A percentile compares a stretch with the other conserved stretches of the same genome.
These are phyloP conservation scores for Verticillium klebahnii DNA, from an alignment of 2,329 filamentous ascomycete genomes.

Conservation along the genomic window DNA sequence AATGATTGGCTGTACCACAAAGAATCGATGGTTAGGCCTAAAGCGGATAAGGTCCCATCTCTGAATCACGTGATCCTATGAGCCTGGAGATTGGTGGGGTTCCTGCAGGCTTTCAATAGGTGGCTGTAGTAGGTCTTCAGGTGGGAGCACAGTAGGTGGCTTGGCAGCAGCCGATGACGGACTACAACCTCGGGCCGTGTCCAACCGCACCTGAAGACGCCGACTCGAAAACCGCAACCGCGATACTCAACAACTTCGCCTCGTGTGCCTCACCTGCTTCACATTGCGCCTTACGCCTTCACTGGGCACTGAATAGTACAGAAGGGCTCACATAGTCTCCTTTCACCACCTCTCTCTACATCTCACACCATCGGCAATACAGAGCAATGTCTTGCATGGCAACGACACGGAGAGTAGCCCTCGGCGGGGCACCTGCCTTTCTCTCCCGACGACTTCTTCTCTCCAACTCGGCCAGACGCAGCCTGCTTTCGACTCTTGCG, in stretches of 20 bases:
- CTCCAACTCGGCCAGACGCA: not conserved
- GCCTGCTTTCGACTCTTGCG: slow-evolving; percentile 80
- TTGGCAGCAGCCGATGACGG: not conserved
- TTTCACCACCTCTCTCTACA: not conserved
- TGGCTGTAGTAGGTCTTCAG: too few relatives aligned
- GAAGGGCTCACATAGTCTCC: not conserved
- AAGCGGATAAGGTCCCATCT: too few relatives aligned
- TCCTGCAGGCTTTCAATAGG: too few relatives aligned
- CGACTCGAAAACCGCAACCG: slow-evolving; percentile 1
- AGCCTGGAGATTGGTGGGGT: too few relatives aligned
- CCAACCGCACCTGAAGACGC: slow-evolving; percentile 21
- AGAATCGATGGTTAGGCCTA: too few relatives aligned
- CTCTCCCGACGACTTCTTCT: slow-evolving; percentile 42
- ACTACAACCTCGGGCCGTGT: slow-evolving; percentile 30
- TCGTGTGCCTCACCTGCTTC: not conserved
- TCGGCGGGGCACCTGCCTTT: slow-evolving; percentile 31
- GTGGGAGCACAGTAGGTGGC: too few relatives aligned
- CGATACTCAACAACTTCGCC: not conserved
- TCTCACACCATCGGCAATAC: not conserved
- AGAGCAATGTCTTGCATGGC: slow-evolving; percentile 25
- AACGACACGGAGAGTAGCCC: slow-evolving; percentile 3
- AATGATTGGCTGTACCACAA: too few relatives aligned
- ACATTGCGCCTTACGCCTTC: not conserved
- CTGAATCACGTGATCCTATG: too few relatives aligned
- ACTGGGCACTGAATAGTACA: not conserved